Conservation (phyloP, 768 basidiomycete genomes). For the Leccinum rimulosum region DNA sequence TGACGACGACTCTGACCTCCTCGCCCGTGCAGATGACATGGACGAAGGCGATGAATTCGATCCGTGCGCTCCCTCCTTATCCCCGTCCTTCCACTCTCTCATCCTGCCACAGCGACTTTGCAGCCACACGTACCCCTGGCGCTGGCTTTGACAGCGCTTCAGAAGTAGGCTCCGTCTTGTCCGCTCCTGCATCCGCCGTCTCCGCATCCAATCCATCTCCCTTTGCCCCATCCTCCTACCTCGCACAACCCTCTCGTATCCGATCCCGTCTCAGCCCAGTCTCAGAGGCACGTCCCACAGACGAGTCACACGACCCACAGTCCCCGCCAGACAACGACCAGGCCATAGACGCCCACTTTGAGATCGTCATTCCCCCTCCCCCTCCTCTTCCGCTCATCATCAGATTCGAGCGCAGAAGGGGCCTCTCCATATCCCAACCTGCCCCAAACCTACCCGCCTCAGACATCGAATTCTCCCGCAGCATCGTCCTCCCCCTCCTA, state of each 20-base stretch:
- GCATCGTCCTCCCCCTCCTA: slow-evolving; percentile 42
- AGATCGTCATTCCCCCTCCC: slow-evolving; percentile 49
- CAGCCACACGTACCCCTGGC: slow-evolving; percentile 51
- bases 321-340: slow-evolving; percentile 23
- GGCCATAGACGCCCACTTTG: slow-evolving; percentile 46
- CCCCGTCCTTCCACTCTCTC: not conserved
- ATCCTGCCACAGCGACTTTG: slow-evolving; percentile 56
- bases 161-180: slow-evolving; percentile 59
- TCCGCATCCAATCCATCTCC: slow-evolving; percentile 58
- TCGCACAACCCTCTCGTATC: slow-evolving; percentile 32
- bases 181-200: slow-evolving; percentile 44
- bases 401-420: slow-evolving; percentile 30
- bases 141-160: slow-evolving; percentile 60
- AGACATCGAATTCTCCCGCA: slow-evolving; percentile 49
- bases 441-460: slow-evolving; percentile 14
- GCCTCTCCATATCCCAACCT: slow-evolving; percentile 28
- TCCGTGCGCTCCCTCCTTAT: slow-evolving; percentile 50
- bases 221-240: slow-evolving; percentile 46
- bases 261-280: slow-evolving; percentile 63
- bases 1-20: slow-evolving; percentile 46
- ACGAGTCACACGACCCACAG: slow-evolving; percentile 27
- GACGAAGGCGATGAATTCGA: slow-evolving; percentile 77
- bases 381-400: slow-evolving; percentile 20
- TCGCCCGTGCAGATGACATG: slow-evolving; percentile 47
- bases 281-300: slow-evolving; percentile 46